These are phyloP conservation scores for Candida maris DNA, from an alignment of 805 yeast genomes.

Conservation along the genomic window DNA sequence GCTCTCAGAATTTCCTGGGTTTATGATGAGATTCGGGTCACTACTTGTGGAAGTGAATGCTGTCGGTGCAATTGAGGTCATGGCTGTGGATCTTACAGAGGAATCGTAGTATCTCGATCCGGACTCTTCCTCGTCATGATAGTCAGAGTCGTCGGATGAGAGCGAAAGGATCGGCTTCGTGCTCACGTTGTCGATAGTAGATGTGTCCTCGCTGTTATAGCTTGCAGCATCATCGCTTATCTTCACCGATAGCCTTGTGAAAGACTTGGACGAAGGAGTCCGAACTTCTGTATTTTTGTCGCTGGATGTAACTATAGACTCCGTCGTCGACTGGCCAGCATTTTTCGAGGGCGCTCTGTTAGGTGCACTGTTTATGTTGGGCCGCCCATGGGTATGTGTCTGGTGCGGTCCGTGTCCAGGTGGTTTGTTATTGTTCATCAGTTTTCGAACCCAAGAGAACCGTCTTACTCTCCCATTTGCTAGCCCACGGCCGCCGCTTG, in stretches of 20 bases:
- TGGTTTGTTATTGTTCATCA: slow-evolving; percentile 30
- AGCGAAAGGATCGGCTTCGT: slow-evolving; percentile 48
- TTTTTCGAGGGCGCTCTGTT: no score
- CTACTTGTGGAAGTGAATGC: slow-evolving; percentile 18
- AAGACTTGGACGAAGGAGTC: no score
- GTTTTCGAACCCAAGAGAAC: slow-evolving; percentile 34
- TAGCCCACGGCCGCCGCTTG: no score
- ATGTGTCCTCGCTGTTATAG: slow-evolving; percentile 16
- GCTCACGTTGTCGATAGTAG: slow-evolving; percentile 36
- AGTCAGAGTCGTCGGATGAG: slow-evolving; percentile 29
- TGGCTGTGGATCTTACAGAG: slow-evolving; percentile 42
- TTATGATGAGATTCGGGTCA: slow-evolving; percentile 17
- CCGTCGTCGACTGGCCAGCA: no score
- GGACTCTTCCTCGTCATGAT: slow-evolving; percentile 15
- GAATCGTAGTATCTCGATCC: slow-evolving; percentile 17
- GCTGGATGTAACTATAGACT: no score
- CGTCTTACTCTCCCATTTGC: slow-evolving; percentile 7
- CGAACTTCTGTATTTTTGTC: no score
- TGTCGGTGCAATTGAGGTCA: slow-evolving; percentile 47
- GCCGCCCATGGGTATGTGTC: neutral
- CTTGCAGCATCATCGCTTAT: slow-evolving; percentile 14
- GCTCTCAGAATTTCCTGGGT: slow-evolving; percentile 16
- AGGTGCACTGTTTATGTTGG: no score
- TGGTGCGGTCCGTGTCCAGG: neutral
- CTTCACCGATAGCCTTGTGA: no score